phyloP scores from a whole-genome alignment of 495 filamentous ascomycete genomes.

The Xeromyces bisporus region DNA sequence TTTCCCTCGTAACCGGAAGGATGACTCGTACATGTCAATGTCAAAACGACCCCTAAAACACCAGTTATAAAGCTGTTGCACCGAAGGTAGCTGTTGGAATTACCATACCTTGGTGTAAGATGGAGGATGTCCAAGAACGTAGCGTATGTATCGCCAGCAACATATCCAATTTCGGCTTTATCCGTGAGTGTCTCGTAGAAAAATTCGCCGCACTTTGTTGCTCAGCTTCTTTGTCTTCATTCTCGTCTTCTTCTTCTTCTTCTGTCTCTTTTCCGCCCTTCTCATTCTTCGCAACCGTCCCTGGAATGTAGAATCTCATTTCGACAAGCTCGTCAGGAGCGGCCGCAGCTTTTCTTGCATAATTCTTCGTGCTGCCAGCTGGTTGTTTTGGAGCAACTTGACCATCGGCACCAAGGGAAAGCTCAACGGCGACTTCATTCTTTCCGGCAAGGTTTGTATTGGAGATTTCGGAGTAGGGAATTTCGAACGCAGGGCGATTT shows the following conservation, averaged over 20 bases:
- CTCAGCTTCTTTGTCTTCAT: constrained; percentile 56
- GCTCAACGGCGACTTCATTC: constrained; percentile 94
- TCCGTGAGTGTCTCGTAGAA: constrained; percentile 97
- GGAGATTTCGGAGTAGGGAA: constrained; percentile 95
- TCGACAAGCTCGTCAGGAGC: constrained; percentile 87
- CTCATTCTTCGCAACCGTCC: constrained; percentile 71
- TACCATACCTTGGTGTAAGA: constrained; percentile 73
- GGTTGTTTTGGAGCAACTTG: constrained; percentile 52
- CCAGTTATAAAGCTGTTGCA: constrained; percentile 13
- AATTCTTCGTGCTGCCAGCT: constrained; percentile 58
- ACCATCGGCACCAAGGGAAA: constrained; percentile 51
- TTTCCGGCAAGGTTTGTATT: constrained; percentile 96
- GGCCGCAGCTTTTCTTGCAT: constrained; percentile 79
- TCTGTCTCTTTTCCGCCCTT: constrained; percentile 56
- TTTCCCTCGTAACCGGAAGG: constrained; percentile 92
- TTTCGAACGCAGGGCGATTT: constrained; percentile 91
- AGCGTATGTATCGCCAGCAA: constrained; percentile 90
- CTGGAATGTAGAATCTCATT: constrained; percentile 97
- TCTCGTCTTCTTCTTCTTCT: constrained; percentile 46
- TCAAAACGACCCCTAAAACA: constrained; percentile 80
- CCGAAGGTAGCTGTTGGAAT: too few relatives aligned
- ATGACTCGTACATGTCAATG: constrained; percentile 98
- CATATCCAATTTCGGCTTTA: constrained; percentile 97
- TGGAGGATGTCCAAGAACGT: constrained; percentile 95
- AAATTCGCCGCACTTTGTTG: constrained; percentile 87